A percentile compares a stretch with the other conserved stretches of the same genome.
phyloP scores from a whole-genome alignment of 345 rosid genomes.

The Turnera subulata region DNA sequence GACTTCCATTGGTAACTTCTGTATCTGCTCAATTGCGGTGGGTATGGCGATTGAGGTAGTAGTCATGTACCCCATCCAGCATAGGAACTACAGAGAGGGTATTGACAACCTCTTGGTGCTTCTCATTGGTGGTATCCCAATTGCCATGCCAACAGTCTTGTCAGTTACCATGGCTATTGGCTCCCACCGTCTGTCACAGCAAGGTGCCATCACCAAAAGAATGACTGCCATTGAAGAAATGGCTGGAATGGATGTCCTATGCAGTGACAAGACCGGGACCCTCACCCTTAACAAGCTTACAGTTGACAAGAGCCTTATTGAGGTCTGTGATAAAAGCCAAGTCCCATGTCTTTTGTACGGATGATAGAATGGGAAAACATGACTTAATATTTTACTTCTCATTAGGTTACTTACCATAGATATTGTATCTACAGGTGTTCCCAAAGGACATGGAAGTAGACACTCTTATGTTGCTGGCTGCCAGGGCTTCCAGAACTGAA shows the following conservation, averaged over 20 bases:
- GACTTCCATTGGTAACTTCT: constrained; percentile 93
- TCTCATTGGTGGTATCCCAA: constrained; percentile 96
- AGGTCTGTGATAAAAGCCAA: constrained; percentile 41
- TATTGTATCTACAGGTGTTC: constrained; percentile 46
- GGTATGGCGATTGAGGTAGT: constrained; percentile 78
- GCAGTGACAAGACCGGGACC: constrained; percentile 96
- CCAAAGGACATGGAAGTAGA: constrained; percentile 41
- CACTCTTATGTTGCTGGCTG: constrained; percentile 54
- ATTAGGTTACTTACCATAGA: background rate
- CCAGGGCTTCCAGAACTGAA: constrained; percentile 86
- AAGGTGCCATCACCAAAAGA: constrained; percentile 97
- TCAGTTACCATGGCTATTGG: constrained; percentile 99
- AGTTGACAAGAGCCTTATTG: constrained; percentile 72
- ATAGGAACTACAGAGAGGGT: constrained; percentile 69
- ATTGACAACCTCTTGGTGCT: constrained; percentile 94
- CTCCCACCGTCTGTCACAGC: constrained; percentile 78
- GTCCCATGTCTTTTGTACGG: background rate
- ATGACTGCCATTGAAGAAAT: constrained; percentile 99
- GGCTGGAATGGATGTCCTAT: constrained; percentile 98
- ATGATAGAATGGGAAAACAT: background rate
- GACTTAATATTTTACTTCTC: background rate
- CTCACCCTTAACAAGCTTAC: constrained; percentile 94
- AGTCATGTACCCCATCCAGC: constrained; percentile 74
- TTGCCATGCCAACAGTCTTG: constrained; percentile 95
- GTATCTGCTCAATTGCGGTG: constrained; percentile 80